A percentile compares a stretch with the other conserved stretches of the same genome.
Evolutionary conservation across 78 protist genomes (phyloP).

Genomic region (Goniomonas avonlea): DNA sequence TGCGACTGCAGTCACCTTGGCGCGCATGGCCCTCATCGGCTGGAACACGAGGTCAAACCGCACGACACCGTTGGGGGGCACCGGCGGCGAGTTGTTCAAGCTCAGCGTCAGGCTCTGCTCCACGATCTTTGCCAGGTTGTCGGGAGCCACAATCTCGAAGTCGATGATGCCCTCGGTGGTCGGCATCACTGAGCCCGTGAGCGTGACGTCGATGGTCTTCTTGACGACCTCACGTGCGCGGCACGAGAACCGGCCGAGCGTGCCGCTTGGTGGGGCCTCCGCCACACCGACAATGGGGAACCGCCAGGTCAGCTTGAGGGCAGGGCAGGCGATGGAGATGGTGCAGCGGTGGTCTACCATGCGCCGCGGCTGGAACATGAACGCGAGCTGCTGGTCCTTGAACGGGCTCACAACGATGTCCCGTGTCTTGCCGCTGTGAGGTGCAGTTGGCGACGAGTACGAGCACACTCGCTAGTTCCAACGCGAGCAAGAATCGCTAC

Average conservation of each 20-base stretch:
- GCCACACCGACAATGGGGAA: conserved; percentile 6
- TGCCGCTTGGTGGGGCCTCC: background rate
- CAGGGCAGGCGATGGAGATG: background rate
- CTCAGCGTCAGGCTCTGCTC: background rate
- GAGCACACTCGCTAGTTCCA: too few species aligned
- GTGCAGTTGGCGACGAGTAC: too few species aligned
- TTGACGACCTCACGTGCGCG: conserved; percentile 1
- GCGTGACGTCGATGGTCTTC: background rate
- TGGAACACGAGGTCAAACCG: background rate
- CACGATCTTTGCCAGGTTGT: background rate
- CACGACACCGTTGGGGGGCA: too few species aligned
- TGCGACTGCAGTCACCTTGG: too few species aligned
- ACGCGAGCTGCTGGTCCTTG: background rate
- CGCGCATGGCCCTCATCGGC: conserved; percentile 1
- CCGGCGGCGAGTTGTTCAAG: too few species aligned
- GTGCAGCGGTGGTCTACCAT: background rate
- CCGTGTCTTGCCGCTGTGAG: too few species aligned
- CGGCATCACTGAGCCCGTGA: background rate
- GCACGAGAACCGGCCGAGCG: background rate
- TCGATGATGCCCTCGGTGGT: background rate
- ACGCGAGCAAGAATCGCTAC: too few species aligned
- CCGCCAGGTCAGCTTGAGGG: background rate
- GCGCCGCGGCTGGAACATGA: background rate
- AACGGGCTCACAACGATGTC: background rate
- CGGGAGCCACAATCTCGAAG: background rate